Conservation (phyloP, 257 asterid genomes). For the Salvia miltiorrhiza region DNA sequence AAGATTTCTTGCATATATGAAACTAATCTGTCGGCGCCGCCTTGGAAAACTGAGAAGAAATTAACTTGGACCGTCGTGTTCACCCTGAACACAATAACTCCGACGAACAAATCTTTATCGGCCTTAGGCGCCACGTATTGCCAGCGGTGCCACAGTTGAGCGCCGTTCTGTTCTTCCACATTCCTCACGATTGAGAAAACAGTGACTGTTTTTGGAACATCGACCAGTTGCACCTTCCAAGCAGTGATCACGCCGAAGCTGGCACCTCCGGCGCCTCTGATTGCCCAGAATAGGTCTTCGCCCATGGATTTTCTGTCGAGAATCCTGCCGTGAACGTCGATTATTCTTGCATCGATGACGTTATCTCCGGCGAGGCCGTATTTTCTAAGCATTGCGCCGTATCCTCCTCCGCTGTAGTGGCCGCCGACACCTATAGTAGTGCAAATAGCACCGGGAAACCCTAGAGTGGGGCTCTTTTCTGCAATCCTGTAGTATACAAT, state of each 20-base stretch:
- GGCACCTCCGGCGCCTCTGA: constrained; percentile 37
- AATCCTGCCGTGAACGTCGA: constrained; percentile 29
- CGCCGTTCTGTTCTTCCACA: constrained; percentile 1
- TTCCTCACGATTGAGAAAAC: background rate
- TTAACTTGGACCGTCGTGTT: background rate
- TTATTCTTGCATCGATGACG: constrained; percentile 29
- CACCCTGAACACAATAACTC: background rate
- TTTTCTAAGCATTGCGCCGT: constrained; percentile 25
- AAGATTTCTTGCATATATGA: constrained; percentile 14
- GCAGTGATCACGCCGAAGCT: constrained; percentile 30
- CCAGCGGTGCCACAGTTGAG: background rate
- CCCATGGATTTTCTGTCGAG: constrained; percentile 35
- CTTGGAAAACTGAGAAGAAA: too few relatives aligned
- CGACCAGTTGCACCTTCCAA: constrained; percentile 26
- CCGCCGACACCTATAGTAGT: constrained; percentile 35
- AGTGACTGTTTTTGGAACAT: constrained; percentile 11
- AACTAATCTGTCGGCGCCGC: background rate
- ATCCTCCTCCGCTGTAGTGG: constrained; percentile 34
- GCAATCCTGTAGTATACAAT: constrained; percentile 18
- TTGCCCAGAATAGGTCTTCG: constrained; percentile 36
- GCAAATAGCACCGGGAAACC: constrained; percentile 28
- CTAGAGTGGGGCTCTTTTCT: constrained; percentile 7
- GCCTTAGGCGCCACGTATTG: background rate
- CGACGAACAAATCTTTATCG: background rate
- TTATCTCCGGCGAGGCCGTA: constrained; percentile 37